phyloP scores from a whole-genome alignment of 176 grass and related monocot species.

The Rhynchospora pubera region DNA sequence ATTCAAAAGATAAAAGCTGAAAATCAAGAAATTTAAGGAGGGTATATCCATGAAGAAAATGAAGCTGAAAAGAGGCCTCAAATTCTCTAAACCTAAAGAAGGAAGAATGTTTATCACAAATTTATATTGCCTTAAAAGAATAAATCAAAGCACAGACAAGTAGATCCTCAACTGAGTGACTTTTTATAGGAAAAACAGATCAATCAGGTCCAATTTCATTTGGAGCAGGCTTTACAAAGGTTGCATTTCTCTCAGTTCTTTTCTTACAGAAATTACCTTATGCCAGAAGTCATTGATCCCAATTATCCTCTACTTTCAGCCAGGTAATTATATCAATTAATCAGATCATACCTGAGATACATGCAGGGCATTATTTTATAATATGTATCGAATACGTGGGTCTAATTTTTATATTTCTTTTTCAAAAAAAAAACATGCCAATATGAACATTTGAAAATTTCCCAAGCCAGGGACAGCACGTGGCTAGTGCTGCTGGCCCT shows the following conservation, averaged over 20 bases:
- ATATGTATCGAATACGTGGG: too few relatives aligned
- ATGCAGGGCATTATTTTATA: too few relatives aligned
- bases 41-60: neutral
- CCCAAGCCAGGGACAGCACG: too few relatives aligned
- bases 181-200: neutral
- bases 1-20: neutral
- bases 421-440: too few relatives aligned
- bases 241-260: neutral
- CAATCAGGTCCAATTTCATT: neutral
- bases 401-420: too few relatives aligned
- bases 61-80: neutral
- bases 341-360: neutral
- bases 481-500: too few relatives aligned
- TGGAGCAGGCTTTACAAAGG: neutral
- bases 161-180: neutral
- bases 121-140: neutral
- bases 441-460: too few relatives aligned
- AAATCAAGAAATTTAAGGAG: neutral
- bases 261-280: neutral
- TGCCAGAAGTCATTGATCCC: neutral
- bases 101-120: neutral
- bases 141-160: neutral
- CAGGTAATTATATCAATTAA: neutral
- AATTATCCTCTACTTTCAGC: neutral
- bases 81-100: neutral